Evolutionary conservation across 2,329 filamentous ascomycete genomes (phyloP).

Genomic region (Diplocarpon rosae): DNA sequence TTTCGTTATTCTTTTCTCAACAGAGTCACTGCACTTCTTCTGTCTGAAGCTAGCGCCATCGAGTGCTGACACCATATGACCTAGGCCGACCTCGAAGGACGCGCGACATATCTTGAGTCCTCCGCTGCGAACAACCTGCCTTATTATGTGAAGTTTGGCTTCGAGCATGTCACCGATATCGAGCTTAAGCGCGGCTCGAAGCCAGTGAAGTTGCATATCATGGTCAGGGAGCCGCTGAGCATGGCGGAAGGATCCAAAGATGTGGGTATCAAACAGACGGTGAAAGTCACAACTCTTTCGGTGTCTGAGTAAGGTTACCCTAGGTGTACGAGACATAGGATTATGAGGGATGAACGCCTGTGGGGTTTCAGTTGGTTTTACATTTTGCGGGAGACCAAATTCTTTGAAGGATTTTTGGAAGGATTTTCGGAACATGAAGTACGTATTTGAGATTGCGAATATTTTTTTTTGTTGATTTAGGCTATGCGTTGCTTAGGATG

Average conservation of each 20-base stretch:
- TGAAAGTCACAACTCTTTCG: conserved; percentile 5
- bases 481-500: neutral
- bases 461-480: neutral
- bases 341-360: too few relatives aligned
- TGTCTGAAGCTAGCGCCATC: too few relatives aligned
- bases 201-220: conserved; percentile 62
- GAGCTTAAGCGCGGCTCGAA: conserved; percentile 45
- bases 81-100: conserved; percentile 54
- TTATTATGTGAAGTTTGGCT: conserved; percentile 69
- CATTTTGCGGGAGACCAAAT: too few relatives aligned
- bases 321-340: too few relatives aligned
- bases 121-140: conserved; percentile 55
- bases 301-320: too few relatives aligned
- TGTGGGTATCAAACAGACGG: conserved; percentile 4
- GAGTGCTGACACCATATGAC: conserved; percentile 1
- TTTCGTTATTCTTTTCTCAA: neutral
- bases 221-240: conserved; percentile 59
- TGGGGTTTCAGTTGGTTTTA: too few relatives aligned
- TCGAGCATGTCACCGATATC: conserved; percentile 53
- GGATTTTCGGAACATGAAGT: too few relatives aligned
- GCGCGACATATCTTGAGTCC: conserved; percentile 68
- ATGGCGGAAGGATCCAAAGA: conserved; percentile 28
- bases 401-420: too few relatives aligned
- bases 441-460: neutral
- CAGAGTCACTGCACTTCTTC: neutral